phyloP scores from a whole-genome alignment of 257 asterid species.

The Thymus quinquecostatus region DNA sequence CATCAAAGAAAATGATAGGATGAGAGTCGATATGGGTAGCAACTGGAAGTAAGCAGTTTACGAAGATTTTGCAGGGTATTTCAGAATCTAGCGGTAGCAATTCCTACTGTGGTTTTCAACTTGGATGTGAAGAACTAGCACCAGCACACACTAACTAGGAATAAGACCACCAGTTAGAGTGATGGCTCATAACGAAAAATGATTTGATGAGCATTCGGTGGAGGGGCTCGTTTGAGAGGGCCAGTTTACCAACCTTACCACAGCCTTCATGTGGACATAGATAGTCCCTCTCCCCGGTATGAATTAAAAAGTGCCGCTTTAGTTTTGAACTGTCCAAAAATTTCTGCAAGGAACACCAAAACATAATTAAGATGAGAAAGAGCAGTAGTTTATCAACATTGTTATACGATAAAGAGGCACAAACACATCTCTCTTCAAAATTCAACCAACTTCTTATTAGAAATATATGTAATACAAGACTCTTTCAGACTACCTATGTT shows the following conservation, averaged over 20 bases:
- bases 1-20: constrained; percentile 18
- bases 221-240: constrained; percentile 19
- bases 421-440: not conserved
- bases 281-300: constrained; percentile 95
- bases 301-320: constrained; percentile 93
- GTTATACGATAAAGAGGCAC: constrained; percentile 6
- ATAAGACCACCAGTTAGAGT: not conserved
- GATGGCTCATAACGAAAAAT: not conserved
- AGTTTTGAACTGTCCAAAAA: constrained; percentile 98
- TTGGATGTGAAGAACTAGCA: not conserved
- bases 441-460: not conserved
- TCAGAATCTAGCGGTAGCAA: not conserved
- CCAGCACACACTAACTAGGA: not conserved
- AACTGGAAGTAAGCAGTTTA: not conserved
- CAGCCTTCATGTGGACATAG: constrained; percentile 99
- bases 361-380: constrained; percentile 20
- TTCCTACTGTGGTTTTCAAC: not conserved
- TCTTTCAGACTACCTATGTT: not conserved
- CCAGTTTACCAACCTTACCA: constrained; percentile 80
- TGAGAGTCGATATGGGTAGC: constrained; percentile 9
- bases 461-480: constrained; percentile 4
- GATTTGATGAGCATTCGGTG: not conserved
- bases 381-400: constrained; percentile 7
- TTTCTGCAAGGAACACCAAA: constrained; percentile 66
- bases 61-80: not conserved